Evolutionary conservation across 768 basidiomycete species (phyloP), one percentile per base, ranked within the genome.

Genomic region (Suillus subaureus): DNA sequence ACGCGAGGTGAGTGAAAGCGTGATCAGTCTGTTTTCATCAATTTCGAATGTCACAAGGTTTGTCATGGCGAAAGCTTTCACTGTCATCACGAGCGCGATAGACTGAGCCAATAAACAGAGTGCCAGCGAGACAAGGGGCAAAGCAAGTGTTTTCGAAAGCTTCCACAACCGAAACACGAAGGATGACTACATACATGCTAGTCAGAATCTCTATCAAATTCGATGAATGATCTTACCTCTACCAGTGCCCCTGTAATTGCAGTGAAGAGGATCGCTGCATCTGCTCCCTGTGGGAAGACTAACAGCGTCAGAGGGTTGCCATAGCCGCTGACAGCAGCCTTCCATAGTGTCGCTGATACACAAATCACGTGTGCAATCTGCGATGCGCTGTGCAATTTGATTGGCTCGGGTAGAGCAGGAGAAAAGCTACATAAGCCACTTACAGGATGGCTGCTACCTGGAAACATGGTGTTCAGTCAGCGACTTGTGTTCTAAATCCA

Each of bases 401-500:
- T 26, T 40, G 35, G 57, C 39, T 18, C 28, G 9, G 4, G n/a
- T 12, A 18, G 23, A n/a, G 7, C 11, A 26, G 37, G 2, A 40
- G 23, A 12, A 58, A 28, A 12, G 31, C 37, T 31, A 51, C n/a
- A 62, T 31, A 18, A 40, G 26, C 23, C 37, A 28, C 64, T 11
- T 16, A 65, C 64, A 65, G 26, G 23, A 54, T 49, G 26, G n/a
- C 64, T 28, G 64, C 61, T 31, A 65, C 51, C 64, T 65, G 28
- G 6, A 11, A 40, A 28, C 5, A 40, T 40, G 39, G 26, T 5
- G 39, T 15, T 23, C 31, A n/a, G 39, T 40, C 18, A 60, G 26
- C 39, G 57, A 18, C 11, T 26, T 6, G 15, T 40, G 13, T 33
- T n/a, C 4, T n/a, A 2, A 12, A 11, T 5, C 6, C 5, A 21